Conservation (phyloP, 192 early-diverging fungal species). For the Phlyctochytrium planicorne region DNA sequence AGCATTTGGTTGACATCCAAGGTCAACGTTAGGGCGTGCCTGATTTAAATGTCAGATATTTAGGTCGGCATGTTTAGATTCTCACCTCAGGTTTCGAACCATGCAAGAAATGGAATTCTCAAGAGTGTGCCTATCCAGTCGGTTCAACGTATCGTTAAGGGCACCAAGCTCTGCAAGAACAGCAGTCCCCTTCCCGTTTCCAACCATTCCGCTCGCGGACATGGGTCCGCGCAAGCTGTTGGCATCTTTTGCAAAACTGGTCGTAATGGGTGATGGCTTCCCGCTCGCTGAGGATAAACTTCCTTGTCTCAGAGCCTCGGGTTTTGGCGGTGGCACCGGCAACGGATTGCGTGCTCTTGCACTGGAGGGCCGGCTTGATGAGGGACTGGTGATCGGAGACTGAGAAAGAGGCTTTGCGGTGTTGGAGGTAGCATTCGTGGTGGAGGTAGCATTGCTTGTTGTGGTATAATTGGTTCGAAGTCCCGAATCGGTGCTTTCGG, state of each 20-base stretch:
- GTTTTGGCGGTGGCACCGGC: slow-evolving; percentile 4
- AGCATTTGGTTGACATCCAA: slow-evolving; percentile 8
- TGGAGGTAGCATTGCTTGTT: too few relatives aligned
- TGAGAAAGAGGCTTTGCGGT: too few relatives aligned
- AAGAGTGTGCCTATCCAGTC: slow-evolving; percentile 5
- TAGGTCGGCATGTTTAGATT: background rate
- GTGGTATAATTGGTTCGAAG: too few relatives aligned
- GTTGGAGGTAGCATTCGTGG: too few relatives aligned
- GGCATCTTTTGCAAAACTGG: background rate
- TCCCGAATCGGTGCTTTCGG: too few relatives aligned
- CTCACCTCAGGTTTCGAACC: slow-evolving; percentile 1
- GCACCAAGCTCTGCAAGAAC: background rate
- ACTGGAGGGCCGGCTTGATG: background rate
- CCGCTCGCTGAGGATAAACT: too few relatives aligned
- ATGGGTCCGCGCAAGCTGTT: background rate
- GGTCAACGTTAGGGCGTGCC: background rate
- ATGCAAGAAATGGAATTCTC: background rate
- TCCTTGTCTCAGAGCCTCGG: background rate
- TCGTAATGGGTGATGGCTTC: background rate
- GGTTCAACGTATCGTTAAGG: background rate
- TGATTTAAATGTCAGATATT: background rate
- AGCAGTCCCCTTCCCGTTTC: background rate
- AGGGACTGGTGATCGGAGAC: background rate
- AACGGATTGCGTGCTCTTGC: background rate
- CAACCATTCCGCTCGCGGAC: too few relatives aligned